These are phyloP conservation scores for Kuraishia hungarica DNA, from an alignment of 805 yeast genomes.

Conservation along the genomic window DNA sequence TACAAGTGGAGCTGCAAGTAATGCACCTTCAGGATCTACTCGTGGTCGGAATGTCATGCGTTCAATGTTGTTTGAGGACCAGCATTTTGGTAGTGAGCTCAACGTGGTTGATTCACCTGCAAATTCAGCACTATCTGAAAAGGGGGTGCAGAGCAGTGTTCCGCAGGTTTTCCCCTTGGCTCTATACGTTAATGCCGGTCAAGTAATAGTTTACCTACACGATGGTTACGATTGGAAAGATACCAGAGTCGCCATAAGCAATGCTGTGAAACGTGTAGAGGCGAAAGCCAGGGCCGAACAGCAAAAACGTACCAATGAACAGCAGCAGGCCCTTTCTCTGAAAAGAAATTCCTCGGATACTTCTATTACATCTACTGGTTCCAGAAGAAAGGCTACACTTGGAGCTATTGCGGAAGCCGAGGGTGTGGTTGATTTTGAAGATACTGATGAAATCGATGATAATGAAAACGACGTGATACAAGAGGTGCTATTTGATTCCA, in stretches of 20 bases:
- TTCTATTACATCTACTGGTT: neutral
- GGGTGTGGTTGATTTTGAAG: slow-evolving; percentile 4
- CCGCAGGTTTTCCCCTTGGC: slow-evolving; percentile 18
- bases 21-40: neutral
- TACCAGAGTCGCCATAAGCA: slow-evolving; percentile 58
- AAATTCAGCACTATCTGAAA: neutral
- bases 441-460: slow-evolving; percentile 10
- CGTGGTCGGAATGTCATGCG: neutral
- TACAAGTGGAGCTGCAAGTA: neutral
- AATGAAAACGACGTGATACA: slow-evolving; percentile 31
- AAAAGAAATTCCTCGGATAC: slow-evolving; percentile 2
- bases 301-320: neutral
- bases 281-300: slow-evolving; percentile 27
- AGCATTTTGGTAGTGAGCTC: slow-evolving; percentile 8
- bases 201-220: slow-evolving; percentile 40
- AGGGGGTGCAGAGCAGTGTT: neutral
- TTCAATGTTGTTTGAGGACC: slow-evolving; percentile 11
- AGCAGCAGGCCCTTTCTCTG: neutral
- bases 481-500: slow-evolving; percentile 70
- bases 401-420: neutral
- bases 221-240: slow-evolving; percentile 94
- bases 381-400: neutral
- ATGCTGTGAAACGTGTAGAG: slow-evolving; percentile 60
- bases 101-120: neutral
- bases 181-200: slow-evolving; percentile 26